Evolutionary conservation across 176 grass and related monocot species (phyloP), one percentile per base, ranked within the genome.

Genomic region (Lolium rigidum): DNA sequence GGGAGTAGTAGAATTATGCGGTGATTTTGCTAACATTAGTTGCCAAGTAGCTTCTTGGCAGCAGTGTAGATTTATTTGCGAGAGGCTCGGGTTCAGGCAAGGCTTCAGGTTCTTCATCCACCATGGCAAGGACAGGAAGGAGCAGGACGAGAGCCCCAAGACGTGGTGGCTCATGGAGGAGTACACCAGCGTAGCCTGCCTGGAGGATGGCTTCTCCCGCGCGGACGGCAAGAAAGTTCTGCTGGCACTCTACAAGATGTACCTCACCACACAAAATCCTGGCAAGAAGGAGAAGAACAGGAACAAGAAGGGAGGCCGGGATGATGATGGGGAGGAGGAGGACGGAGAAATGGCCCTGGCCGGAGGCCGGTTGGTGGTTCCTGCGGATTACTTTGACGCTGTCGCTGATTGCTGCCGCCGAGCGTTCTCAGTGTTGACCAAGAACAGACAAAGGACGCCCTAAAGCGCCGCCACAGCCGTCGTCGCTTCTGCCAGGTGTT

Each of bases 151-250:
- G 7, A 4, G 41, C 20, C 10, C n/a, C 39, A 74, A 83, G 72
- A 83, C 86, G 25, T 1, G 17, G 51, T 88, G 86, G 80, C 25
- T 88, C 3, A 83, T 88, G 86, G 86, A 83, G 80, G 86, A 88
- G 73, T 37, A 70, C 80, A 59, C 73, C 50, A 55, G 14, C 70
- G 70, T 14, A 2, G 11, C 12, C 58, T 80, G 5, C 24, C 17
- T 11, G 18, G 71, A 65, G 5, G 50, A 68, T 1, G 61, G 18
- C 15, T 5, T 8, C 37, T 18, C 10, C 0, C n/a, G 70, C 10
- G 20, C 10, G 2, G 41, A 48, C 70, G 72, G 12, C 41, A 26
- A 4, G 1, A 71, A 2, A 2, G 13, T 2, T 5, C 10, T 70
- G 51, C n/a, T 14, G 3, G 73, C 76, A 51, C 26, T 88, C 25